A percentile compares a stretch with the other conserved stretches of the same genome.
phyloP scores from a whole-genome alignment of 1,284 basidiomycete genomes.

The Cystobasidium sp. region DNA sequence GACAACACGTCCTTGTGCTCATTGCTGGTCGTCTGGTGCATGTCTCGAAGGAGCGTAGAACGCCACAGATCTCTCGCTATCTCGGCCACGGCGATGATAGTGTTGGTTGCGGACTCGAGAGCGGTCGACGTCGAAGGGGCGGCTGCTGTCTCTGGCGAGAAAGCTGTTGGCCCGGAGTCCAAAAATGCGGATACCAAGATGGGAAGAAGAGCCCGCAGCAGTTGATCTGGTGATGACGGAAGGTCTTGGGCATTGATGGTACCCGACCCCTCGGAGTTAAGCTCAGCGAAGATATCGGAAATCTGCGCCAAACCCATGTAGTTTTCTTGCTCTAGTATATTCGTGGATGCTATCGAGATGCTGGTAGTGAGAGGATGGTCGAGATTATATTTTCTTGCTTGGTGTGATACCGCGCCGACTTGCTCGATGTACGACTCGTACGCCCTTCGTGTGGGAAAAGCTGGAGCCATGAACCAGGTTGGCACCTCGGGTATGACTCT shows the following conservation, averaged over 20 bases:
- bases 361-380: neutral
- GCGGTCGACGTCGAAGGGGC: constrained; percentile 54
- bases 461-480: constrained; percentile 52
- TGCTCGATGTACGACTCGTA: constrained; percentile 48
- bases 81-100: constrained; percentile 67
- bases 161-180: constrained; percentile 79
- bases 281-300: constrained; percentile 3
- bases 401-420: neutral
- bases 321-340: neutral
- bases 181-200: constrained; percentile 79
- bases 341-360: neutral
- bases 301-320: neutral
- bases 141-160: constrained; percentile 62
- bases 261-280: neutral
- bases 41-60: constrained; percentile 57
- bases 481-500: constrained; percentile 18
- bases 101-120: constrained; percentile 67
- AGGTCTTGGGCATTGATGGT: neutral
- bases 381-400: neutral
- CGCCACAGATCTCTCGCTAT: constrained; percentile 73
- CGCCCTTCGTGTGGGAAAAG: constrained; percentile 49
- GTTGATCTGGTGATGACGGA: constrained; percentile 40
- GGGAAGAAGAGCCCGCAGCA: constrained; percentile 67
- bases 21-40: neutral
- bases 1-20: constrained; percentile 47